Evolutionary conservation across 805 yeast genomes (phyloP), one percentile per base, ranked within the genome.

Genomic region (Ogataea trehaloabstinens): DNA sequence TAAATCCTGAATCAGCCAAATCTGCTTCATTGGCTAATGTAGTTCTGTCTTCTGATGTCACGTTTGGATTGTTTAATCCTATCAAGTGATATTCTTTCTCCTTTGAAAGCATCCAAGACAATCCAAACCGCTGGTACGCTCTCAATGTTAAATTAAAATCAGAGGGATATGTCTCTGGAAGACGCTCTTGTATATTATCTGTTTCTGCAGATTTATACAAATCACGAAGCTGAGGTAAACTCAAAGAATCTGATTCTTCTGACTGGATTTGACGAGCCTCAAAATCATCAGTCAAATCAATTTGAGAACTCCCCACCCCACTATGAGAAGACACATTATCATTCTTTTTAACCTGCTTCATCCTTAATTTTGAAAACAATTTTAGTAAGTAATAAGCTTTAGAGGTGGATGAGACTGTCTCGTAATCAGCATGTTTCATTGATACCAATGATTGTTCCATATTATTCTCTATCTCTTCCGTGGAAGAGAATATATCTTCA

Each of bases 61-160:
- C n/a, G 32, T 44, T 15, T 46, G 44, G 30, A 63, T 65, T 38
- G 40, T 50, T 50, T 6, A 34, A 25, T 10, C 71, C 75, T 21
- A 76, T 58, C 11, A 59, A 38, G n/a, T 61, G 72, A 44, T 73
- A 61, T 46, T 82, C 89, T 28, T 75, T 71, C 55, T 89, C 96
- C 40, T 91, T 68, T 22, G 79, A 72, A n/a, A 88, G 62, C 91
- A 89, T 82, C 96, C 96, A 89, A 1, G 90, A 78, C 21, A 88
- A 63, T 0, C 95, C 96, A 51, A 82, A 87, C 44, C 76, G 80
- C 60, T 91, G 98, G 58, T 91, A 91, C 1, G 79, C 74, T 40
- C 95, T 67, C 35, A 91, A 63, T 1, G 66, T 64, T 35, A 90
- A 50, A 6, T 68, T 68, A 52, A 89, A 84, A 38, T 74, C 73